Conservation (phyloP, 345 rosid species). For the Syzygium jambos region DNA sequence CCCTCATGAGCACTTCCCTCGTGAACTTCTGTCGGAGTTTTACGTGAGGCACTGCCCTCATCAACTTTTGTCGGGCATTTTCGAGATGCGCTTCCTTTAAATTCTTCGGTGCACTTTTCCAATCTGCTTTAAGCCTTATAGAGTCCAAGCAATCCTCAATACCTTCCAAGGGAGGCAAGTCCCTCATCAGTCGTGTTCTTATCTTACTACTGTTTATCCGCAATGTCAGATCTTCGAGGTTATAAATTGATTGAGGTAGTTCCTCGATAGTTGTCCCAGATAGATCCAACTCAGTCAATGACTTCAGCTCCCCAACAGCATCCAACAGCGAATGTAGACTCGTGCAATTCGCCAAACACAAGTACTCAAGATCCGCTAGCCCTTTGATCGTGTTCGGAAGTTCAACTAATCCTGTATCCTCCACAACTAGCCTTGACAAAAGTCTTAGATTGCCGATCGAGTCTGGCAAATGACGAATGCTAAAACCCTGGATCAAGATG, state of each 20-base stretch:
- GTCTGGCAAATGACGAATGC: neutral
- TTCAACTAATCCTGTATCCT: neutral
- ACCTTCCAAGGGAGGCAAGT: neutral
- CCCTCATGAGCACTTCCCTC: neutral
- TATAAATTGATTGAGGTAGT: neutral
- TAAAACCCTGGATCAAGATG: neutral
- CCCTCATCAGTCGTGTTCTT: neutral
- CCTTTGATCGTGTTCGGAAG: neutral
- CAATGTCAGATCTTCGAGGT: neutral
- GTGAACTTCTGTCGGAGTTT: no score
- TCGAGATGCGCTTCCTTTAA: neutral
- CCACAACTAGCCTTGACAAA: neutral
- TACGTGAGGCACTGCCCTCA: no score
- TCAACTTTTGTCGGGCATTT: no score
- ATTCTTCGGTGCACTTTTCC: neutral
- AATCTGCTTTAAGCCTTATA: neutral
- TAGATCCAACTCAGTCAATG: neutral
- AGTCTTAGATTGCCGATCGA: neutral
- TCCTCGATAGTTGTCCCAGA: neutral
- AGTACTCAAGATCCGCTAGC: neutral
- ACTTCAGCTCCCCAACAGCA: neutral
- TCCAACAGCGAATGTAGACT: neutral
- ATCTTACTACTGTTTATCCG: neutral
- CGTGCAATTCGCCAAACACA: neutral
- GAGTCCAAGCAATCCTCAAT: neutral